Conservation (phyloP, 2,329 filamentous ascomycete genomes). For the Colletotrichum sp. region DNA sequence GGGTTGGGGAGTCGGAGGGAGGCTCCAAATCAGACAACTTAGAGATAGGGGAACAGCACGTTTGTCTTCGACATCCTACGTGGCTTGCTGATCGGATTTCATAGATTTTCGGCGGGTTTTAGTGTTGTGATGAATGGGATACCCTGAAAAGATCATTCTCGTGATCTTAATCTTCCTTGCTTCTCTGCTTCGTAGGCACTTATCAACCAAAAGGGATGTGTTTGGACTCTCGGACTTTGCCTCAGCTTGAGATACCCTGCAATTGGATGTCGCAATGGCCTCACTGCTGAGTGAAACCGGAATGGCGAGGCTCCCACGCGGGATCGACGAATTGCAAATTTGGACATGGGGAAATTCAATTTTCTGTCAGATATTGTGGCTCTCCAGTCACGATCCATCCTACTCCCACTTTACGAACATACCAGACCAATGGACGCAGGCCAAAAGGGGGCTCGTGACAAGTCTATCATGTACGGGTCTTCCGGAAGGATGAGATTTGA, state of each 20-base stretch:
- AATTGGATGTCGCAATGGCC: not conserved
- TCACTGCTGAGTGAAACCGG: not conserved
- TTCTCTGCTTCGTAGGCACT: not conserved
- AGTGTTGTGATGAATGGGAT: slow-evolving; percentile 14
- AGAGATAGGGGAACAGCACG: not conserved
- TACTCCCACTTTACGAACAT: not conserved
- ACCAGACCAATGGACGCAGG: not conserved
- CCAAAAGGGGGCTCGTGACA: not conserved
- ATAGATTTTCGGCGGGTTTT: not conserved
- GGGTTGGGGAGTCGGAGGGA: not conserved
- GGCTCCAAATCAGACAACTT: not conserved
- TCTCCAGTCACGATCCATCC: not conserved
- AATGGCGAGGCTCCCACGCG: not conserved
- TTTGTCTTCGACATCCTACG: not conserved
- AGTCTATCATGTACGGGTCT: not conserved
- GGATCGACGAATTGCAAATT: not conserved
- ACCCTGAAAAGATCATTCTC: slow-evolving; percentile 6
- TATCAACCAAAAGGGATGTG: not conserved
- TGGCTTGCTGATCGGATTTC: no score
- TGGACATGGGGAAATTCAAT: not conserved
- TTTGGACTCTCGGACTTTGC: not conserved
- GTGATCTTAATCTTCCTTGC: not conserved
- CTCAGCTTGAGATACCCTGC: not conserved
- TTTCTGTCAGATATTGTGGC: not conserved
- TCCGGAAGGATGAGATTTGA: not conserved